A percentile compares a stretch with the other conserved stretches of the same genome.
Evolutionary conservation across 2,329 filamentous ascomycete genomes (phyloP).

Genomic region (Ilyonectria robusta): DNA sequence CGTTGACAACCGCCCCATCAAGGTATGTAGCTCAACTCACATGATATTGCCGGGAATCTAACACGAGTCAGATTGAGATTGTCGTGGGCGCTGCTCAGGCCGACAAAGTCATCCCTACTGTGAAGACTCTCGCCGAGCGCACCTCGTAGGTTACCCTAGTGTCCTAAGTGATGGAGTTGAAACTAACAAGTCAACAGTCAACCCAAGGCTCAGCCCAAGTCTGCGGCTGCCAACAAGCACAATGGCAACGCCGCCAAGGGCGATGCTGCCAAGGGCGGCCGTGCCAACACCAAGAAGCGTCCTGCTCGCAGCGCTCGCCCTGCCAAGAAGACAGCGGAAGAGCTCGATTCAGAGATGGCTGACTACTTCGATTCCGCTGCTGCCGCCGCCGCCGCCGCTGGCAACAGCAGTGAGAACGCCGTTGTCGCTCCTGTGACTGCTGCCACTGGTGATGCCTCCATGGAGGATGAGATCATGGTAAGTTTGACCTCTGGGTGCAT

Average conservation of each 20-base stretch:
- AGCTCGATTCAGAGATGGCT: conserved; percentile 97
- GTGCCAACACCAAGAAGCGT: conserved; percentile 68
- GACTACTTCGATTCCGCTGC: conserved; percentile 83
- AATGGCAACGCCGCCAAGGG: conserved; percentile 63
- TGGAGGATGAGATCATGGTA: conserved; percentile 76
- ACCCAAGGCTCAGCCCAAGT: conserved; percentile 76
- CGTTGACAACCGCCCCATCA: conserved; percentile 92
- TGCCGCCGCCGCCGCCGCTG: conserved; percentile 55
- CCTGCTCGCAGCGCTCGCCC: conserved; percentile 72
- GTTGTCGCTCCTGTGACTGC: conserved; percentile 63
- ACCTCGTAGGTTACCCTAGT: conserved; percentile 70
- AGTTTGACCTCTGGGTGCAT: conserved; percentile 24
- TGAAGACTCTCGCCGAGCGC: conserved; percentile 85
- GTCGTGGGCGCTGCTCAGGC: conserved; percentile 84
- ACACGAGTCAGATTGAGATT: conserved; percentile 81
- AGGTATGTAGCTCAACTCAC: conserved; percentile 66
- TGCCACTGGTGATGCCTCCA: conserved; percentile 70
- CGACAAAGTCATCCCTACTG: conserved; percentile 74
- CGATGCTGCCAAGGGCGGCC: conserved; percentile 59
- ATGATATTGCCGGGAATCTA: conserved; percentile 33
- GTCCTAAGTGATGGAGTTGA: not conserved
- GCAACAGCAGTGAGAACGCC: conserved; percentile 60
- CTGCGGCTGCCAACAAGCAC: conserved; percentile 81
- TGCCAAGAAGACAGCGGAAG: conserved; percentile 90
- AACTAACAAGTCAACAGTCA: conserved; percentile 47